Base-by-base conservation (phyloP, 441 rosid species). In the Erodium trifolium region DNA sequence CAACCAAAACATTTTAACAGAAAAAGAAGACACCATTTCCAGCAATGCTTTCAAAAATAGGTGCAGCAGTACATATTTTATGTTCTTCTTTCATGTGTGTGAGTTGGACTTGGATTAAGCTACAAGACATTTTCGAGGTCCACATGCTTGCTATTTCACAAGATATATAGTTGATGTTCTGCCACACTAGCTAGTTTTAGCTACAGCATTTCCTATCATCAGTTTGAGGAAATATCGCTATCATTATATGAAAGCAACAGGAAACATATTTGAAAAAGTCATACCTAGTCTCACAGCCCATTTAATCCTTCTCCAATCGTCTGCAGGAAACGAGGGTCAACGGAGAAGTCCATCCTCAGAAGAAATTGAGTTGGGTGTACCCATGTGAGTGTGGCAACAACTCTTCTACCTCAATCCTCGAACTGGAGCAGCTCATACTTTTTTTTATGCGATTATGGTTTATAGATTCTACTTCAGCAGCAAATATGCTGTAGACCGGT, bases 331-430 rank as follows among this genome's bases (percentile, higher is more conserved):
- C 5, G 37, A 34, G 37, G 37, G 37, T 34, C 37, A 5, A 34
- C 27, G 27, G 27, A 23, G 27, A 23, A 23, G 27, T 68, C 31
- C 57, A 16, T 66, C 65, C 68, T 88, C 82, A 86, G 65, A 71
- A 85, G 67, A 78, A 85, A 78, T 77, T 81, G 64, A 84, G 76
- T 68, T 80, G 27, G 27, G 27, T 23, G 27, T 23, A 23, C 27
- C 27, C 87, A 71, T 79, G 84, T 14, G 85, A 78, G 17, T 80
- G 77, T 9, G 96, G 96, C 78, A 92, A 81, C 70, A 91, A 79
- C 79, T 92, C 98, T 80, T 95, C 97, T 53, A 85, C 96, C 84
- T 92, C 91, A 14, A 95, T 78, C 81, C 97, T 86, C 27, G 96
- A 81, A 71, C 85, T 84, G 67, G 93, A 77, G 72, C 84, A 85